Evolutionary conservation across 805 yeast species (phyloP).

Genomic region (Metschnikowia arizonensis): DNA sequence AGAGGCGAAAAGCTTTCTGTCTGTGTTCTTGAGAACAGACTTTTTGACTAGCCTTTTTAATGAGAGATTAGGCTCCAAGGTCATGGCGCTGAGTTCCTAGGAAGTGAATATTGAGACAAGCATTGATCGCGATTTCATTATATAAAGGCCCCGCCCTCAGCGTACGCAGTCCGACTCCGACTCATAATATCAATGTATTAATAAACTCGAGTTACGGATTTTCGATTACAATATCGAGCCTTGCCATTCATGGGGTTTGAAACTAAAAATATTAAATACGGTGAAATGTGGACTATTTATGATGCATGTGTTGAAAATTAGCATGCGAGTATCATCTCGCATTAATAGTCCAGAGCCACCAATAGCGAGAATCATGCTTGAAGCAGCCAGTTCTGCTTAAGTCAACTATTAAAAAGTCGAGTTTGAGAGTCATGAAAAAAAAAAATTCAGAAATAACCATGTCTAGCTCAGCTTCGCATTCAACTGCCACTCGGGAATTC

Average conservation of each 20-base stretch:
- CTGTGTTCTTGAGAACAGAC: slow-evolving; percentile 19
- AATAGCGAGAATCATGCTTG: background rate
- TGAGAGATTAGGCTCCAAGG: slow-evolving; percentile 8
- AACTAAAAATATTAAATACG: background rate
- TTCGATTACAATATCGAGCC: too few species aligned
- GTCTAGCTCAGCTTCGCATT: slow-evolving; percentile 9
- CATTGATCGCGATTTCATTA: slow-evolving; percentile 1
- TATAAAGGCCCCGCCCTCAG: background rate
- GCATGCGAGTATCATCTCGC: background rate
- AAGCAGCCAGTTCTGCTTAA: background rate
- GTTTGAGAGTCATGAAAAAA: too few species aligned
- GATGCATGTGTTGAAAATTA: too few species aligned
- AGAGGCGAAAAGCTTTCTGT: slow-evolving; percentile 24
- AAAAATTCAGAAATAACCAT: too few species aligned
- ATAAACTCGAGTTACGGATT: too few species aligned
- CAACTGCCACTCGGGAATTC: slow-evolving; percentile 45
- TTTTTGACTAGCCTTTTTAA: slow-evolving; percentile 19
- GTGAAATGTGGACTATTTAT: background rate
- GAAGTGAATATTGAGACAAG: background rate
- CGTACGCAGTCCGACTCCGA: background rate
- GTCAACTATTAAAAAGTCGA: background rate
- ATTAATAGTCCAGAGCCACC: background rate
- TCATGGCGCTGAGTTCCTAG: background rate
- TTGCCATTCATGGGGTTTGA: background rate
- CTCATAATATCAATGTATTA: background rate